A percentile compares a stretch with the other conserved stretches of the same genome.
phyloP scores from a whole-genome alignment of 768 basidiomycete species.

The Termitomyces sp. region DNA sequence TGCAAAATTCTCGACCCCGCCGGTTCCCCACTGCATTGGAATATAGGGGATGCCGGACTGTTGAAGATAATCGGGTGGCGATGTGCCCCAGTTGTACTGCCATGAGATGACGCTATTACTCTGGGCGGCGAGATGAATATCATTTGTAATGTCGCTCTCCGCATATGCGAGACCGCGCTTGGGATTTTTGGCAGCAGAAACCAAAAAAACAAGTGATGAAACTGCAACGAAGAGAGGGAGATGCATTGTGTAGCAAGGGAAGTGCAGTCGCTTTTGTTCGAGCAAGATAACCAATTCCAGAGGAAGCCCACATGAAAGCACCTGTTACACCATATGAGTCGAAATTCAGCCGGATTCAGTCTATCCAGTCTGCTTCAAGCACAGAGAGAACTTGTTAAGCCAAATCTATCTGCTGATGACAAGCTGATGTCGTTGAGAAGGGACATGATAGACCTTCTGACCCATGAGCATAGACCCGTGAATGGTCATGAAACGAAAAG shows the following conservation, averaged over 20 bases:
- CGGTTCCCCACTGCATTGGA: conserved; percentile 33
- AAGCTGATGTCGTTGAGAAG: background rate
- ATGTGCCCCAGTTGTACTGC: conserved; percentile 38
- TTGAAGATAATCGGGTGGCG: conserved; percentile 23
- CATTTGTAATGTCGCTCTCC: conserved; percentile 18
- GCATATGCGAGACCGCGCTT: conserved; percentile 32
- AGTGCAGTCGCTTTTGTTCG: background rate
- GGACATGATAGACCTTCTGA: conserved; percentile 2
- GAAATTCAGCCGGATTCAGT: background rate
- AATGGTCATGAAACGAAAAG: background rate
- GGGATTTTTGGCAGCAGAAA: conserved; percentile 24
- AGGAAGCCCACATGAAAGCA: background rate
- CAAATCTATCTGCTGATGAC: conserved; percentile 9
- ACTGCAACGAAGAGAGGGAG: background rate
- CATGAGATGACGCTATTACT: conserved; percentile 25
- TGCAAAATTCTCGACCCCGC: conserved; percentile 23
- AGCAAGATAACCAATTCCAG: background rate
- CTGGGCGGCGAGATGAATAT: conserved; percentile 22
- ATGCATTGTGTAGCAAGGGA: conserved; percentile 5
- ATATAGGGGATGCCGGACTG: conserved; percentile 26
- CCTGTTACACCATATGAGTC: background rate
- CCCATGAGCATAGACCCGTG: background rate
- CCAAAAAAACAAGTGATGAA: background rate
- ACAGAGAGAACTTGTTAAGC: background rate
- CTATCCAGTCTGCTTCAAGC: background rate